phyloP scores from a whole-genome alignment of 164 flowering plant species.

The Chimonanthus praecox region DNA sequence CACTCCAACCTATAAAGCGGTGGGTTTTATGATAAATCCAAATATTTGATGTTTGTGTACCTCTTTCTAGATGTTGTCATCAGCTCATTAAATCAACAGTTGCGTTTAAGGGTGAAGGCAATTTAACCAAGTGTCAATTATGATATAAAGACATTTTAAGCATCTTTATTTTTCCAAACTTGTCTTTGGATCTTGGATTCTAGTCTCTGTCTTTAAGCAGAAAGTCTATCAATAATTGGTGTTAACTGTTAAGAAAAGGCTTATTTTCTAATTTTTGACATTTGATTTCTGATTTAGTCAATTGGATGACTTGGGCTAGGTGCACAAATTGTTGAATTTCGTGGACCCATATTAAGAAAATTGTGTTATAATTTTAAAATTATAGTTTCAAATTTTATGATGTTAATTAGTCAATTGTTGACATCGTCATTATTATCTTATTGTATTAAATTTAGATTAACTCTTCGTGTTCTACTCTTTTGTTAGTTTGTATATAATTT shows the following conservation, averaged over 20 bases:
- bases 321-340: neutral
- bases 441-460: too few relatives aligned
- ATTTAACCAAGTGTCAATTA: too few relatives aligned
- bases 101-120: too few relatives aligned
- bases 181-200: neutral
- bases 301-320: neutral
- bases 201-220: neutral
- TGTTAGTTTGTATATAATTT: too few relatives aligned
- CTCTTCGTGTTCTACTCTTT: too few relatives aligned
- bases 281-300: neutral
- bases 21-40: too few relatives aligned
- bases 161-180: neutral
- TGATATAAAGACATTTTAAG: too few relatives aligned
- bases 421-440: too few relatives aligned
- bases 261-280: neutral
- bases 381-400: too few relatives aligned
- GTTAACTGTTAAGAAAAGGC: neutral
- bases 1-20: too few relatives aligned
- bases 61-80: neutral
- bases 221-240: neutral
- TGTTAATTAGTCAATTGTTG: too few relatives aligned
- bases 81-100: neutral
- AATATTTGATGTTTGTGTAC: too few relatives aligned
- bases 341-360: neutral
- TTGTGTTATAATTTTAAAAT: neutral